Base-by-base conservation (phyloP, 768 basidiomycete species). In the Lactarius quietus region DNA sequence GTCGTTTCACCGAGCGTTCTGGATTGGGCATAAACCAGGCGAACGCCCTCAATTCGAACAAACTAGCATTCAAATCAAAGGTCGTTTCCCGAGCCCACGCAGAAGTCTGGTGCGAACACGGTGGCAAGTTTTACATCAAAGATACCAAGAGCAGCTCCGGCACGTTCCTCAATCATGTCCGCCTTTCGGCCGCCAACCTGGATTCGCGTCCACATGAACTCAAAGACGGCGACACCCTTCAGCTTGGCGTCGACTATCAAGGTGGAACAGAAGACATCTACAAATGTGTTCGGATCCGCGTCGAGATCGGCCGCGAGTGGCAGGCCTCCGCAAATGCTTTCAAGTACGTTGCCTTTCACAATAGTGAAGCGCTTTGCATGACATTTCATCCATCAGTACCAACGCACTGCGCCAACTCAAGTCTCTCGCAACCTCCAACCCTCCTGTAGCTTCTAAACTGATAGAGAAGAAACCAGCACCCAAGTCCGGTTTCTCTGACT, bases 261-360 rank as follows among this genome's bases (percentile, higher is more conserved):
- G 96, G 96, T 7, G 96, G 96, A 0, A 86, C 92, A 8, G 95
- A 98, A 79, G 95, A 98, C 76, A 94, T 96, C 59, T 98, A 96
- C 76, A 90, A 97, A 78, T 93, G 91, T 64, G 93, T 98, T 65
- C 98, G 96, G 84, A 97, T 99, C 74, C 83, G 92, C 69, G 81
- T 98, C 58, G 96, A 99, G 77, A 76, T 98, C 20, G 86, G 86
- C 10, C 78, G 95, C 66, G 95, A 95, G 75, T 98, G 95, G 96
- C 94, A 97, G 75, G 79, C 86, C 2, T 84, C 79, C 0, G 85
- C 87, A 0, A 98, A 98, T 78, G 90, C 87, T 48, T 99, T 97
- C 92, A 99, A 98, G 85, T 86, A 71, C 69, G 82, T 78, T 31
- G 55, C 35, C 17, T 29, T 38, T 23, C 20, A 15, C 64, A 71